phyloP scores from a whole-genome alignment of 305 asterid genomes.

The Fraxinus nigra region DNA sequence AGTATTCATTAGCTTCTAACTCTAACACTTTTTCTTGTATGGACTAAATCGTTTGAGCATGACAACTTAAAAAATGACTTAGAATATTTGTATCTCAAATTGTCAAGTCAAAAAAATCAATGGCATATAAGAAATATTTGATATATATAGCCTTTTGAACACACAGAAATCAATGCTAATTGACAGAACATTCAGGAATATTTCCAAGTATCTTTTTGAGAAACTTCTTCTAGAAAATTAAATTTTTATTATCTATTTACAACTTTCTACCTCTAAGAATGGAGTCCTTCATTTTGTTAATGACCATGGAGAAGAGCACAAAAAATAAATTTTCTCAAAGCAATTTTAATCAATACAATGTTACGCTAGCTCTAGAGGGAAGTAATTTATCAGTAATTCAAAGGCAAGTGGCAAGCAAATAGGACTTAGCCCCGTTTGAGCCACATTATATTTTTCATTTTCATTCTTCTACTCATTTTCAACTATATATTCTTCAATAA shows the following conservation, averaged over 20 bases:
- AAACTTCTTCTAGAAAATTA: neutral
- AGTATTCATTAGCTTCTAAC: conserved; percentile 9
- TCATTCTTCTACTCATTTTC: too few relatives aligned
- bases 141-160: neutral
- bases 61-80: neutral
- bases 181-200: neutral
- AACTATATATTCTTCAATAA: too few relatives aligned
- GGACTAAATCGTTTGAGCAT: neutral
- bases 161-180: neutral
- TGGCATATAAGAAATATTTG: neutral
- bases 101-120: neutral
- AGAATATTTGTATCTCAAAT: neutral
- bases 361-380: neutral
- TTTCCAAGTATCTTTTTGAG: neutral
- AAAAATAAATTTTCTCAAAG: conserved; percentile 4
- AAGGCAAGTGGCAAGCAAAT: conserved; percentile 18
- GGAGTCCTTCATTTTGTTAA: neutral
- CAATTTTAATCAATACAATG: conserved; percentile 12
- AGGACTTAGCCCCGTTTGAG: conserved; percentile 23
- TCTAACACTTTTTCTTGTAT: neutral
- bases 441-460: too few relatives aligned
- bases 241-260: neutral
- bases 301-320: neutral
- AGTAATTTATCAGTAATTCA: conserved; percentile 6
- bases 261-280: neutral